Percentiles rank a stretch among this genome's conserved stretches.
These are phyloP conservation scores for Apiospora sp. DNA, from an alignment of 2,329 filamentous ascomycete genomes.

Conservation along the genomic window DNA sequence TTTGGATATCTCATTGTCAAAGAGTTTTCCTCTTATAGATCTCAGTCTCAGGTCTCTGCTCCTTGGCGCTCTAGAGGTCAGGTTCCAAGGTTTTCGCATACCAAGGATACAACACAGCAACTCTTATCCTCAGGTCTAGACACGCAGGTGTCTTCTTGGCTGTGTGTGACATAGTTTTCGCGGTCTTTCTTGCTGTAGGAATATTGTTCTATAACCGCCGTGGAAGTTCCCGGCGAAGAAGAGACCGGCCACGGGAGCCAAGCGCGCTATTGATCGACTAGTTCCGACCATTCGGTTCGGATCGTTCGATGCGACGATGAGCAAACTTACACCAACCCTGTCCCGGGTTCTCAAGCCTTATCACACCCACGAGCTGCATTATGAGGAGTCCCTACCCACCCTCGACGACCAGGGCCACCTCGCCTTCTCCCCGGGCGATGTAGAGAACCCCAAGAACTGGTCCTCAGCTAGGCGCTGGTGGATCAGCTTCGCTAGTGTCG, in stretches of 20 bases:
- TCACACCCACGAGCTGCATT: constrained; percentile 48
- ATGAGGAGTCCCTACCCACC: constrained; percentile 41
- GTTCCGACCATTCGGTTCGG: not conserved
- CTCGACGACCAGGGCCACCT: constrained; percentile 59
- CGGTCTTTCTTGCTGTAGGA: not conserved
- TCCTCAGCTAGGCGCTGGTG: constrained; percentile 46
- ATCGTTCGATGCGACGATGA: constrained; percentile 14
- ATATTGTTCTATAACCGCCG: not conserved
- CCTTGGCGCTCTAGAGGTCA: constrained; percentile 1
- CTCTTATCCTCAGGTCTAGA: not conserved
- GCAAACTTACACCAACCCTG: constrained; percentile 18
- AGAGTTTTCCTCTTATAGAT: not conserved
- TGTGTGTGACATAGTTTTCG: constrained; percentile 12
- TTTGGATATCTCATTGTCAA: constrained; percentile 3
- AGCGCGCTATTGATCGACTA: constrained; percentile 7
- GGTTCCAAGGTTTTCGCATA: not conserved
- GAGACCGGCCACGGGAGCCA: not conserved
- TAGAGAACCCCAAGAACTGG: constrained; percentile 61
- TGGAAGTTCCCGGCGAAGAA: not conserved
- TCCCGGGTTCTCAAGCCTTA: constrained; percentile 52
- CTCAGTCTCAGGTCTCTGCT: constrained; percentile 1
- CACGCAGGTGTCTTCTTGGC: not conserved
- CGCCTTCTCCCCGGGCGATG: constrained; percentile 58
- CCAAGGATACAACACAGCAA: not conserved
- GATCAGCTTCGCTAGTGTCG: constrained; percentile 51